These are phyloP conservation scores for Cynara cardunculus DNA, from an alignment of 129 eudicot species.

Conservation along the genomic window DNA sequence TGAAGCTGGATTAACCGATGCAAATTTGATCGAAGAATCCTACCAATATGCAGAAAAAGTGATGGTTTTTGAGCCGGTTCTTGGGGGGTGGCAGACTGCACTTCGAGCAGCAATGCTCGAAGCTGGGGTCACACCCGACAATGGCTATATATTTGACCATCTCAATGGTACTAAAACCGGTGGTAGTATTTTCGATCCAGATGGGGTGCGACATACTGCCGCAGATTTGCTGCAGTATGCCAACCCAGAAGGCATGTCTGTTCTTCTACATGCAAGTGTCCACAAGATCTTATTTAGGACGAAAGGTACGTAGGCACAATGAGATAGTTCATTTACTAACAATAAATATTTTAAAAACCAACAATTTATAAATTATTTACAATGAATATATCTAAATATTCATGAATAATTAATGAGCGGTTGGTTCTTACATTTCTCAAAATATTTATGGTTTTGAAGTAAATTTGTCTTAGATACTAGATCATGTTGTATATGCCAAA, in stretches of 20 bases:
- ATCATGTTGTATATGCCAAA: too few relatives aligned
- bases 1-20: slow-evolving; percentile 46
- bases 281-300: slow-evolving; percentile 46
- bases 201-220: slow-evolving; percentile 54
- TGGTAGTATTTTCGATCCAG: slow-evolving; percentile 43
- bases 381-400: too few relatives aligned
- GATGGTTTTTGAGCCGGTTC: slow-evolving; percentile 51
- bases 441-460: too few relatives aligned
- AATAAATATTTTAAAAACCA: too few relatives aligned
- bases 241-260: slow-evolving; percentile 40
- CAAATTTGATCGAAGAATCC: slow-evolving; percentile 42
- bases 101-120: slow-evolving; percentile 25
- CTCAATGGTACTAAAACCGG: slow-evolving; percentile 56
- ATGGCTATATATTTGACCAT: slow-evolving; percentile 62
- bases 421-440: too few relatives aligned
- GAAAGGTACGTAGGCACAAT: too few relatives aligned
- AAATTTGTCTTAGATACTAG: too few relatives aligned
- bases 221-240: slow-evolving; percentile 60
- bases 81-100: slow-evolving; percentile 47
- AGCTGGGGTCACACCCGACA: slow-evolving; percentile 47
- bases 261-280: slow-evolving; percentile 61
- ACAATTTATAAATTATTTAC: too few relatives aligned
- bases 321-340: too few relatives aligned
- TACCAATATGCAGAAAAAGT: slow-evolving; percentile 50
- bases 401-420: too few relatives aligned